A percentile compares a stretch with the other conserved stretches of the same genome.
Conservation (phyloP, 2,329 filamentous ascomycete genomes). For the Graphilbum ipis-grandicollis region DNA sequence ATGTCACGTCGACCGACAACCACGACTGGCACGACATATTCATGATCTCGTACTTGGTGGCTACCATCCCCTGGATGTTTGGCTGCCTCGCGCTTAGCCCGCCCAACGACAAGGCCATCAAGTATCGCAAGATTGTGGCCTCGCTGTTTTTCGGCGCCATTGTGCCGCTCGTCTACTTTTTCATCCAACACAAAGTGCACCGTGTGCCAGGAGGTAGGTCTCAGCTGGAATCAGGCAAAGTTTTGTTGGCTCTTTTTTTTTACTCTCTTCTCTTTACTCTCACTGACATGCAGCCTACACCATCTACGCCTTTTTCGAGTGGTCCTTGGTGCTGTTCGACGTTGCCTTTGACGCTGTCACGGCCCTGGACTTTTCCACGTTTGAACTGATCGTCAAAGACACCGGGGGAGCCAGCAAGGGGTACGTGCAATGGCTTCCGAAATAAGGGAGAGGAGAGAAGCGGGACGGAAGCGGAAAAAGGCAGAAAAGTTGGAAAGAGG, state of each 20-base stretch:
- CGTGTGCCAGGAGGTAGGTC: constrained; percentile 77
- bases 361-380: constrained; percentile 72
- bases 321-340: constrained; percentile 86
- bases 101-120: constrained; percentile 63
- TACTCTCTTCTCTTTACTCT: not conserved
- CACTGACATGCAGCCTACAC: constrained; percentile 57
- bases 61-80: constrained; percentile 86
- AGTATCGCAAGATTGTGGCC: constrained; percentile 75
- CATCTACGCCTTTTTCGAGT: constrained; percentile 94
- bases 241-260: not conserved
- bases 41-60: constrained; percentile 95
- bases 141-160: constrained; percentile 78
- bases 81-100: constrained; percentile 83
- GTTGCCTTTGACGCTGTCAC: constrained; percentile 94
- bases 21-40: constrained; percentile 98
- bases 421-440: constrained; percentile 95
- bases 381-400: constrained; percentile 80
- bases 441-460: constrained; percentile 33
- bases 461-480: not conserved
- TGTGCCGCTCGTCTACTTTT: constrained; percentile 84
- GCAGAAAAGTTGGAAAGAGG: constrained; percentile 6
- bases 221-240: too few relatives aligned
- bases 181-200: constrained; percentile 97
- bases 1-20: constrained; percentile 94
- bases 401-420: constrained; percentile 83